phyloP scores from a whole-genome alignment of 2,329 filamentous ascomycete genomes.

The Paracorniculantispora psalliotae region DNA sequence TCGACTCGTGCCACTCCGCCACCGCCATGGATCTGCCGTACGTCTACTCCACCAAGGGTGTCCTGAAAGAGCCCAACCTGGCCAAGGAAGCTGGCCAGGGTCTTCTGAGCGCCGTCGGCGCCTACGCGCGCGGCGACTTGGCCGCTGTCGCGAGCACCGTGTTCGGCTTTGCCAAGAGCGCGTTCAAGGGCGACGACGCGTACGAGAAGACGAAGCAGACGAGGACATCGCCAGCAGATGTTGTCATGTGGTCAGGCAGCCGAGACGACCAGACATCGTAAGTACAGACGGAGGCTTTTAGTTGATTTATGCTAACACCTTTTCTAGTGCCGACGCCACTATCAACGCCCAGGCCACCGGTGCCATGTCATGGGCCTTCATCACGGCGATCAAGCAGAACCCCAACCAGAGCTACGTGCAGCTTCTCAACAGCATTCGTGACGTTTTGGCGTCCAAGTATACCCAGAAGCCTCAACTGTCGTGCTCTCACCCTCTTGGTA shows the following conservation, averaged over 20 bases:
- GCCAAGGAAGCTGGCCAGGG: slow-evolving; percentile 74
- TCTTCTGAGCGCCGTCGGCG: slow-evolving; percentile 65
- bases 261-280: slow-evolving; percentile 90
- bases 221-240: slow-evolving; percentile 90
- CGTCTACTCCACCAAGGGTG: slow-evolving; percentile 73
- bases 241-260: slow-evolving; percentile 96
- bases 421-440: slow-evolving; percentile 90
- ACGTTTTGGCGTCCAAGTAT: slow-evolving; percentile 82
- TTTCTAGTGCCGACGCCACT: slow-evolving; percentile 73
- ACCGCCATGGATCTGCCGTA: slow-evolving; percentile 74
- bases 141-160: slow-evolving; percentile 73
- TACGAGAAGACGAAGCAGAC: slow-evolving; percentile 79
- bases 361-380: slow-evolving; percentile 98
- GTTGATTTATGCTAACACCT: slow-evolving; percentile 18
- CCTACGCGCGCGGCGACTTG: slow-evolving; percentile 80
- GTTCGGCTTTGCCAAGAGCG: slow-evolving; percentile 84
- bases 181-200: slow-evolving; percentile 70
- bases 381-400: slow-evolving; percentile 84
- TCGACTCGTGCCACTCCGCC: slow-evolving; percentile 76
- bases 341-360: slow-evolving; percentile 88
- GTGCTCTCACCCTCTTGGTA: slow-evolving; percentile 92
- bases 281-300: too few species aligned
- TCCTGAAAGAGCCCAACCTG: slow-evolving; percentile 76
- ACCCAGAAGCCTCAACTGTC: slow-evolving; percentile 93
- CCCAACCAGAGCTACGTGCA: slow-evolving; percentile 95